Evolutionary conservation across 495 filamentous ascomycete species (phyloP).

Genomic region (Viridothelium virens): DNA sequence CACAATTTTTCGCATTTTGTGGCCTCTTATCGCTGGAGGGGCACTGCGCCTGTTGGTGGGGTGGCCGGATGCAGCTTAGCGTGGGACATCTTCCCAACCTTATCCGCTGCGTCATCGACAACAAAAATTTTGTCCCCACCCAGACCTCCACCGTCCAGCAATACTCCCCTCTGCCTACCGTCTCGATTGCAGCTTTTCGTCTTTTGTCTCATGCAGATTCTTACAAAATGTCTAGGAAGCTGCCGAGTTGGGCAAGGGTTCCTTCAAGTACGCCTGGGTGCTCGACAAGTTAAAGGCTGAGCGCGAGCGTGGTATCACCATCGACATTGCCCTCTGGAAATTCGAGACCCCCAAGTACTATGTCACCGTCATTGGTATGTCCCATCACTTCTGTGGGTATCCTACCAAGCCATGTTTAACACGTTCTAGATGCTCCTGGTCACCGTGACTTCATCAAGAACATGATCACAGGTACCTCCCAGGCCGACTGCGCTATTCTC

Average conservation of each 20-base stretch:
- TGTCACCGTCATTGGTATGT: slow-evolving; percentile 53
- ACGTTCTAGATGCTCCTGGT: slow-evolving; percentile 76
- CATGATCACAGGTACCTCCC: slow-evolving; percentile 99
- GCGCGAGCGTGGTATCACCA: slow-evolving; percentile 99
- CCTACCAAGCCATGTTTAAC: slow-evolving; percentile 7
- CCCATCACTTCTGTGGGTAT: slow-evolving; percentile 19
- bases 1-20: slow-evolving; percentile 28
- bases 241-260: slow-evolving; percentile 98
- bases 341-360: slow-evolving; percentile 99
- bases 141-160: background rate
- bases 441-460: slow-evolving; percentile 99
- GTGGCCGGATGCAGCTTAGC: slow-evolving; percentile 13
- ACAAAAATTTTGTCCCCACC: background rate
- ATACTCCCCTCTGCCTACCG: background rate
- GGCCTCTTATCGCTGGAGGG: slow-evolving; percentile 29
- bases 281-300: slow-evolving; percentile 99
- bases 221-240: slow-evolving; percentile 65
- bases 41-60: slow-evolving; percentile 16
- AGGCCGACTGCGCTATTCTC: slow-evolving; percentile 99
- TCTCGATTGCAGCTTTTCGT: background rate
- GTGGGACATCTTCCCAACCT: background rate
- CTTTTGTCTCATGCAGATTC: slow-evolving; percentile 20
- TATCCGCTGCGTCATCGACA: background rate
- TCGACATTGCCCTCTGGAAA: slow-evolving; percentile 99
- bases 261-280: slow-evolving; percentile 99